Evolutionary conservation across 2,329 filamentous ascomycete genomes (phyloP), one percentile per base, ranked within the genome.

Genomic region (Colletotrichum echinochloae): DNA sequence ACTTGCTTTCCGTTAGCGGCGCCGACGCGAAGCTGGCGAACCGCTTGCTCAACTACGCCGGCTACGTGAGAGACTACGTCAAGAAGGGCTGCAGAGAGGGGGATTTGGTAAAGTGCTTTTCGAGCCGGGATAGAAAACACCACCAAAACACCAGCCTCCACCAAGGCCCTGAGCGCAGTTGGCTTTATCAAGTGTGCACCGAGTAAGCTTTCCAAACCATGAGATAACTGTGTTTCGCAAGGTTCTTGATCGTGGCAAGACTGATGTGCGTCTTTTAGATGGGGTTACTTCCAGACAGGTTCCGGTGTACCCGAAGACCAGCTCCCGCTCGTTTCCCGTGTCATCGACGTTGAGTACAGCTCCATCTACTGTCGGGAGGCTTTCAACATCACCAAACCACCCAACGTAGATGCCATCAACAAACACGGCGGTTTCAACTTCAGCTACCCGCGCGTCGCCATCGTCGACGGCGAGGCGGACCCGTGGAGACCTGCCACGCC

Each of bases 251-350:
- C 18, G 44, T 9, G 18, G 3, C 9, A 12, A n/a, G 14, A 48
- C 74, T 75, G 64, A 76, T 62, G 60, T 26, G 14, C 5, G 73
- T 57, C 67, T 70, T 23, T 56, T 18, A 87, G 89, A 85, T 96
- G 92, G 93, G 94, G 93, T 12, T 96, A 89, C 80, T 88, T 95
- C 60, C 88, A 91, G 73, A 94, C 92, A 0, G 93, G 94, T 57
- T 90, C 89, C 5, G 88, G 90, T 33, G 89, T 90, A 0, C 93
- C 93, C 0, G 75, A 82, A 0, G 82, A 88, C 68, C 86, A 90
- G 64, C 85, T 91, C 1, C 91, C 94, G 0, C 79, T 97, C 7
- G 84, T 96, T 60, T 95, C 93, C 0, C 90, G 94, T 18, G 84
- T 89, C 4, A 83, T 94, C 44, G 87, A 90, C 72, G 75, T 94